phyloP scores from a whole-genome alignment of 2,329 filamentous ascomycete genomes.

The Scopulariopsis brevicaulis region DNA sequence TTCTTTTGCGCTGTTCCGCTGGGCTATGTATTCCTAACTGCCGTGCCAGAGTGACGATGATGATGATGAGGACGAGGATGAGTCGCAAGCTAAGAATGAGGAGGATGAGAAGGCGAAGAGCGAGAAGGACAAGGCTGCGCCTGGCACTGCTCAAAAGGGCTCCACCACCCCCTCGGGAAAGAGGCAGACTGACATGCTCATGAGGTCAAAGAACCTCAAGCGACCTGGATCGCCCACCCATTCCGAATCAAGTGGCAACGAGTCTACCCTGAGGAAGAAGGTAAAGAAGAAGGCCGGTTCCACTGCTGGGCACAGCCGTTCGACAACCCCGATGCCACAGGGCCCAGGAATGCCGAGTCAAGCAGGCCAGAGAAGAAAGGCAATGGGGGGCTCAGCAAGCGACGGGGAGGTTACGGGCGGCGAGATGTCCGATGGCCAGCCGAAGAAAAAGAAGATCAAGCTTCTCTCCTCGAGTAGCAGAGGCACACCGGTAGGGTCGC shows the following conservation, averaged over 20 bases:
- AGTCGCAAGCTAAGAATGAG: slow-evolving; percentile 47
- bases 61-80: slow-evolving; percentile 34
- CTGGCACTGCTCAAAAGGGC: slow-evolving; percentile 57
- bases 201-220: slow-evolving; percentile 59
- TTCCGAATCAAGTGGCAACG: slow-evolving; percentile 86
- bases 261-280: slow-evolving; percentile 72
- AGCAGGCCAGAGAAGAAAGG: slow-evolving; percentile 27
- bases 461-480: slow-evolving; percentile 31
- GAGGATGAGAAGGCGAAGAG: slow-evolving; percentile 42
- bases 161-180: slow-evolving; percentile 37
- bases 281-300: slow-evolving; percentile 51
- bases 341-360: slow-evolving; percentile 2
- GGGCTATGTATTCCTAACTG: background rate
- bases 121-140: slow-evolving; percentile 36
- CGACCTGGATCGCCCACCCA: slow-evolving; percentile 75
- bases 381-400: slow-evolving; percentile 49
- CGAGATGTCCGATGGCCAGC: slow-evolving; percentile 49
- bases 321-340: slow-evolving; percentile 40
- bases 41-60: slow-evolving; percentile 17
- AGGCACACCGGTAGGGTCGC: slow-evolving; percentile 45
- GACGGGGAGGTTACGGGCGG: slow-evolving; percentile 63
- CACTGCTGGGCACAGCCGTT: slow-evolving; percentile 38
- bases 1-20: background rate
- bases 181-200: slow-evolving; percentile 33
- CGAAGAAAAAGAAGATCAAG: slow-evolving; percentile 41